Evolutionary conservation across 1,284 basidiomycete species (phyloP), one percentile per base, ranked within the genome.

Genomic region (Moesziomyces parantarcticus): DNA sequence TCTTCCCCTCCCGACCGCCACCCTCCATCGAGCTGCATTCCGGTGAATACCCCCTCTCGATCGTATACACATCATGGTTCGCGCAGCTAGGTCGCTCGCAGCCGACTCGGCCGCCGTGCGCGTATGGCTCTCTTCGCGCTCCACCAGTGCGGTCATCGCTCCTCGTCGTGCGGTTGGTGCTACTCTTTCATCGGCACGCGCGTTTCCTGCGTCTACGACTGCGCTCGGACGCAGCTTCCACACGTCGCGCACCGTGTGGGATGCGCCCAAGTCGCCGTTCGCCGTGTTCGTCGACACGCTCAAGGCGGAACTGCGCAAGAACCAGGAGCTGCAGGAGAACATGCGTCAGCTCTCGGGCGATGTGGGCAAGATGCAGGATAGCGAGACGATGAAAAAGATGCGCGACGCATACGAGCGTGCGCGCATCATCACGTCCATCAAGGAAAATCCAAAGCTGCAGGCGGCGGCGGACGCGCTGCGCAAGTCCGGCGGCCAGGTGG

Each of bases 301-400:
- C 56, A 89, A 88, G 75, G 93, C 97, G 63, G 96, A 99, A 85
- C 86, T 99, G 49, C 88, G 89, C 83, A 98, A 98, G 88, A 96
- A 93, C 84, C 88, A 93, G 76, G 95, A 96, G 83, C 87, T 97
- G 58, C 94, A 97, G 86, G 93, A 97, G 51, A 97, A 96, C 85
- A 92, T 98, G 62, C 94, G 94, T 86, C 94, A 97, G 86, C 88
- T 99, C 32, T 93, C 96, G 85, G 97, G 97, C 76, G 94, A 98
- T 84, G 96, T 97, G 40, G 92, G 93, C 86, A 97, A 97, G 86
- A 86, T 97, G 53, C 95, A 97, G 86, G 96, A 99, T 84, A 93
- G 91, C 58, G 94, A 96, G 84, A 92, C 95, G n/a, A 92, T 98
- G 93, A 93, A 92, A 87, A 88, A 88, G 77, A 93, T 94, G 14